Evolutionary conservation across 768 basidiomycete genomes (phyloP), one percentile per base, ranked within the genome.

Genomic region (Gautieria morchelliformis): DNA sequence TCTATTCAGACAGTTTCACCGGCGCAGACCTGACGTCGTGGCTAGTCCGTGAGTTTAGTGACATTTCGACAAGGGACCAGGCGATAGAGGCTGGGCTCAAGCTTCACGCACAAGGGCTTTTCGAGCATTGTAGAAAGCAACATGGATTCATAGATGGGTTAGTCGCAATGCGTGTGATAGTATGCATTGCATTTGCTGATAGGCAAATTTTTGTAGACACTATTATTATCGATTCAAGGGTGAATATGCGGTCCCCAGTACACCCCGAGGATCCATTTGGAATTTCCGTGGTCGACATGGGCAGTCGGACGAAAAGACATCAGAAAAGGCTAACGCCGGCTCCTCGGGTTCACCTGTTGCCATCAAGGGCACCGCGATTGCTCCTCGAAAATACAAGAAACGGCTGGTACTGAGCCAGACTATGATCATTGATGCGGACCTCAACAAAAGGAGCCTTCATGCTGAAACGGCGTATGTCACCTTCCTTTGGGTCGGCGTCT

Each of bases 101-200:
- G 62, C 68, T 97, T 20, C 78, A 83, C 63, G 85, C 91, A 42
- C 83, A 88, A 63, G 93, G 92, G 1, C 69, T 97, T 33, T 85
- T 98, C 64, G 86, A 89, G 61, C 93, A 96, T 70, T 85, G 87
- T 65, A 74, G 83, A 54, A 81, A 82, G 4, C 73, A 79, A 6
- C 93, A 94, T 68, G 83, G 80, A 9, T 96, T 96, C 70, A 68
- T 95, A 55, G 92, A 95, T 64, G 91, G 91, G 90, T 90, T 57
- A 67, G 83, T 65, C 12, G 15, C 33, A 15, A 24, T 41, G 22
- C 19, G 45, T 35, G 22, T 55, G 24, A 10, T 40, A 35, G n/a
- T 24, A 56, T 17, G 11, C 42, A 32, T 35, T 1, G 27, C 39
- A 40, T n/a, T 27, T 45, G 41, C 57, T 61, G 12, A 37, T 14